Base-by-base conservation (phyloP, 768 basidiomycete species). In the Boletus vermiculosoides region DNA sequence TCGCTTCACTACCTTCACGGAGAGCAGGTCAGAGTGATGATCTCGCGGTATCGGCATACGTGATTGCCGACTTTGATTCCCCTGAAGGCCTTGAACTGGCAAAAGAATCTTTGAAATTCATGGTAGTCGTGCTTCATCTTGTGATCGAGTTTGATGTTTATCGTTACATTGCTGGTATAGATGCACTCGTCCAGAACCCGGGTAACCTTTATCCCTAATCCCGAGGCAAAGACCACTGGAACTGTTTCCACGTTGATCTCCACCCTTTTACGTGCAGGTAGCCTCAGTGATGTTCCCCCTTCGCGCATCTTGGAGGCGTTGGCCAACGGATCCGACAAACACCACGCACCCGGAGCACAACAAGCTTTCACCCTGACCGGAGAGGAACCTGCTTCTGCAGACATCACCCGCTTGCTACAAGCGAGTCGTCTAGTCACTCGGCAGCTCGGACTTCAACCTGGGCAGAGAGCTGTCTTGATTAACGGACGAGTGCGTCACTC, bases 21-120 rank as follows among this genome's bases (percentile, higher is more conserved):
- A 34, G 23, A 57, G 11, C 39, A 69, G 66, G 53, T 37, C 39
- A 56, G 31, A 39, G 45, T 8, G 59, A 62, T 37, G 60, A 58
- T 36, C 47, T 72, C 22, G 76, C 79, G 2, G 58, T 86, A 42
- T 84, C 80, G 36, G 64, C 82, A 39, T 87, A 84, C 63, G 73
- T 98, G 40, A 77, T 96, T 18, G 88, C 87, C 1, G 90, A 98
- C 68, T 76, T 98, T 15, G 87, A 96, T 60, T 81, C 77, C 9
- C 73, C 75, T 8, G 78, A 75, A 1, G 90, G 92, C 0, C 48
- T 81, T 16, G 65, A 66, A n/a, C 72, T 92, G 2, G 76, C 85
- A n/a, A 81, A 76, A 53, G 86, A 88, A 56, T 85, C 87, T 0
- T 68, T 97, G 9, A 64, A 64, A 20, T 87, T 88, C 7, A 66